Base-by-base conservation (phyloP, 169 alveolate genomes). In the Babesia gibsoni region DNA sequence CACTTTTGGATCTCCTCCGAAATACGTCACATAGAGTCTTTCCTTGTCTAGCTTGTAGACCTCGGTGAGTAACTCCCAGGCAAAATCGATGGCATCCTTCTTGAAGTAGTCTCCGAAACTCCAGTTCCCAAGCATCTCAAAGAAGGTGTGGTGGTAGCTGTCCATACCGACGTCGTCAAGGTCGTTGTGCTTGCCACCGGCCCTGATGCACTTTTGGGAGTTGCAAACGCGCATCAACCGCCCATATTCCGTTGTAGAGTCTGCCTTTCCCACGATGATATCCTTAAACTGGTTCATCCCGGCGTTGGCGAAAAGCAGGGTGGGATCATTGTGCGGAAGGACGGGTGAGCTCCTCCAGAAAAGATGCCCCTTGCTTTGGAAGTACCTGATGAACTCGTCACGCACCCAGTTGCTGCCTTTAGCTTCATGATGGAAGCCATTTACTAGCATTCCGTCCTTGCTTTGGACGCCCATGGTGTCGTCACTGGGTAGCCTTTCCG, bases 71-170 rank as follows among this genome's bases (percentile, higher is more conserved):
- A 94, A 79, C 67, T 91, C 90, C 95, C 96, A 95, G 29, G 98
- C 98, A 92, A 89, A 92, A 4, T 79, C 92, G 37, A 95, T 93
- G 30, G 97, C 96, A 49, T 94, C 97, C 58, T 88, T 88, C 77
- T 95, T 95, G 84, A 95, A 94, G 68, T 94, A 95, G 90, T 94
- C 97, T 8, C 98, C 98, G 57, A 95, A 95, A 66, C 96, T 89
- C 98, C 98, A 95, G 77, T 93, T 94, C 37, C 98, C 98, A n/a
- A 95, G 89, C 98, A 95, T 95, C 85, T 95, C 98, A 78, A 95
- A 95, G 69, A 94, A 95, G 10, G 98, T 95, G 70, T 95, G 97
- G 88, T 95, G 98, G 81, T 95, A 95, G 58, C 91, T 95, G 66
- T 95, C 98, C 68, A 91, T 90, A 10, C 98, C 98, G n/a, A 95